These are phyloP conservation scores for Brassica rapa DNA, from an alignment of 345 rosid species.

Conservation along the genomic window DNA sequence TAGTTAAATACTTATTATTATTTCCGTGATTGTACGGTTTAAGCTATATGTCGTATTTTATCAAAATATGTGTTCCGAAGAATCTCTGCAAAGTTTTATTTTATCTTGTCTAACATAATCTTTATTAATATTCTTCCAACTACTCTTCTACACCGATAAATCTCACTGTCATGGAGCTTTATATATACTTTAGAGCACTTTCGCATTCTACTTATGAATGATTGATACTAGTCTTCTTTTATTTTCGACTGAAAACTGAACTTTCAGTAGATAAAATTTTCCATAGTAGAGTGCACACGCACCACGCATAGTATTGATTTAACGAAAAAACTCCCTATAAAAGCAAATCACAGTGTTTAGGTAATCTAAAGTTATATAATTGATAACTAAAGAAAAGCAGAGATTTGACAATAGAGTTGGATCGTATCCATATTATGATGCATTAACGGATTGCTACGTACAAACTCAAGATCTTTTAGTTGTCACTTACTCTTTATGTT, in stretches of 20 bases:
- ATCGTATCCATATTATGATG: neutral
- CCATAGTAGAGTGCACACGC: neutral
- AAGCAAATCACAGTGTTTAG: neutral
- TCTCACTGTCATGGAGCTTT: conserved; percentile 13
- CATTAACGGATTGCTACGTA: conserved; percentile 13
- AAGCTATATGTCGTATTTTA: neutral
- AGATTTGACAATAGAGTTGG: neutral
- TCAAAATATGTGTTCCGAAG: conserved; percentile 15
- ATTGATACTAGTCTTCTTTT: conserved; percentile 12
- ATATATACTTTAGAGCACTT: neutral
- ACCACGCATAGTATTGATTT: conserved; percentile 1
- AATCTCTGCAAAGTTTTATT: conserved; percentile 23
- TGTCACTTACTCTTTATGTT: neutral
- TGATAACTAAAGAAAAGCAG: neutral
- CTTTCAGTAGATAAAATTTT: neutral
- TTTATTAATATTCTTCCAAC: conserved; percentile 8
- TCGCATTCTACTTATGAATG: conserved; percentile 22
- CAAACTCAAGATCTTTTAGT: neutral
- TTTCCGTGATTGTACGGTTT: conserved; percentile 33
- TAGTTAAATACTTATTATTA: conserved; percentile 10
- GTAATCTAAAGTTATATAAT: neutral
- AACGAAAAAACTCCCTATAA: neutral
- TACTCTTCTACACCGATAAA: conserved; percentile 2
- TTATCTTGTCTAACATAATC: conserved; percentile 6
- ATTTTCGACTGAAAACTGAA: conserved; percentile 6